Conservation (phyloP, 106 monocot genomes). For the Acorus gramineus region DNA sequence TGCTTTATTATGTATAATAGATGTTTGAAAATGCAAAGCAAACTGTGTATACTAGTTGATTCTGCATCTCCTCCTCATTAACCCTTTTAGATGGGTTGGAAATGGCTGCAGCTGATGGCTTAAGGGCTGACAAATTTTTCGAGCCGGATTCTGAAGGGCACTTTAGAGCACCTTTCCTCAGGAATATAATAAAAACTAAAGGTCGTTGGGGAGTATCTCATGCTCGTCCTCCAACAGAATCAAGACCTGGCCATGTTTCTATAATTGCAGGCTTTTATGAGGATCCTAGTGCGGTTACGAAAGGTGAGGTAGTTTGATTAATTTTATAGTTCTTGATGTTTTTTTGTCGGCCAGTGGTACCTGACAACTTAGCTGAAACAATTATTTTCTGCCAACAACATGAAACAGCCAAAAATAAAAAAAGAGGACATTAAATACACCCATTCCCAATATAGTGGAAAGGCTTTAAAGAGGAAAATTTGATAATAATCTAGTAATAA, state of each 20-base stretch:
- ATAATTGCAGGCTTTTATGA: conserved; percentile 94
- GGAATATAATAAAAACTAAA: conserved; percentile 55
- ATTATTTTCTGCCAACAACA: too few relatives aligned
- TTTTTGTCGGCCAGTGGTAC: not conserved
- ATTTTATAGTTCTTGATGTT: not conserved
- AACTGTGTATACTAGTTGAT: not conserved
- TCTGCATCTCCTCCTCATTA: not conserved
- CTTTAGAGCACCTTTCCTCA: conserved; percentile 68
- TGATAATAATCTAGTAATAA: too few relatives aligned
- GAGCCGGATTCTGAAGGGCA: conserved; percentile 52
- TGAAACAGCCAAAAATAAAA: too few relatives aligned
- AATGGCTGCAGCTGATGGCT: conserved; percentile 55
- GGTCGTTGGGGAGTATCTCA: conserved; percentile 91
- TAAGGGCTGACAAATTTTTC: conserved; percentile 89
- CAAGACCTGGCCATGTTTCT: conserved; percentile 77
- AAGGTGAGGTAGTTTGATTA: conserved; percentile 31
- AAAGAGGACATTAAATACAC: too few relatives aligned
- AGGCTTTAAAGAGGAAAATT: too few relatives aligned
- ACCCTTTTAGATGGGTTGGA: not conserved
- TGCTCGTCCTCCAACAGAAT: conserved; percentile 89
- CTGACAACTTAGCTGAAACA: too few relatives aligned
- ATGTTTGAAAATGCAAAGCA: too few relatives aligned
- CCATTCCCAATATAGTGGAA: too few relatives aligned
- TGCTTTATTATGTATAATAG: too few relatives aligned
- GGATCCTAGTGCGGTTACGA: conserved; percentile 85